Conservation (phyloP, 116 monocot genomes). For the Zostera marina region DNA sequence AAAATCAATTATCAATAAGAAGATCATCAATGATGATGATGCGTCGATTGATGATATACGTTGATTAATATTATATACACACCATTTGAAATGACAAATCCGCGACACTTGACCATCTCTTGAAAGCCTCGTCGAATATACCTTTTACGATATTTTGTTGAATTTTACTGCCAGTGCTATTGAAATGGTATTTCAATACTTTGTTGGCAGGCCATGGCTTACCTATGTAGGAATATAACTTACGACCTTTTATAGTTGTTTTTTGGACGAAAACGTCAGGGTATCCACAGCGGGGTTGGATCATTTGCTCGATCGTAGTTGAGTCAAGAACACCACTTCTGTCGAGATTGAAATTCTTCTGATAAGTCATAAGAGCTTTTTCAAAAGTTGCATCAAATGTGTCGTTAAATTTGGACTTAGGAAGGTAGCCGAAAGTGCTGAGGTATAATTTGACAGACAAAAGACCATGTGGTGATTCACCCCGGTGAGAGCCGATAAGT, state of each 20-base stretch:
- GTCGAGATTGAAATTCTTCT: background rate
- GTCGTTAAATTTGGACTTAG: background rate
- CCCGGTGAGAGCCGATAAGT: background rate
- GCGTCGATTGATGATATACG: background rate
- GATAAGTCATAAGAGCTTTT: background rate
- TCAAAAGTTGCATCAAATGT: background rate
- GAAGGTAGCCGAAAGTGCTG: background rate
- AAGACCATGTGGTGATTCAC: background rate
- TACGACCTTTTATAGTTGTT: background rate
- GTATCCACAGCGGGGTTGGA: background rate
- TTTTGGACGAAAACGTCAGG: background rate
- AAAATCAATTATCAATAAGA: no score
- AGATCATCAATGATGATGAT: no score
- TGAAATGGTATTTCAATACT: background rate
- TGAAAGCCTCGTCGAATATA: background rate
- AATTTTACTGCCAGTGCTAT: background rate
- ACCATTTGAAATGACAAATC: background rate
- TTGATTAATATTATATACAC: background rate
- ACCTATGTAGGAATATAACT: background rate
- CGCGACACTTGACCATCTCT: background rate
- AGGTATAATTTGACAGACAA: background rate
- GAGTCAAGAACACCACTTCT: background rate
- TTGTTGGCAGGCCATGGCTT: background rate
- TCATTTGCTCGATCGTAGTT: background rate
- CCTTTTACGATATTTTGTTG: background rate